Evolutionary conservation across 1,139 yeast genomes (phyloP).

Genomic region (Scheffersomyces insectosa): DNA sequence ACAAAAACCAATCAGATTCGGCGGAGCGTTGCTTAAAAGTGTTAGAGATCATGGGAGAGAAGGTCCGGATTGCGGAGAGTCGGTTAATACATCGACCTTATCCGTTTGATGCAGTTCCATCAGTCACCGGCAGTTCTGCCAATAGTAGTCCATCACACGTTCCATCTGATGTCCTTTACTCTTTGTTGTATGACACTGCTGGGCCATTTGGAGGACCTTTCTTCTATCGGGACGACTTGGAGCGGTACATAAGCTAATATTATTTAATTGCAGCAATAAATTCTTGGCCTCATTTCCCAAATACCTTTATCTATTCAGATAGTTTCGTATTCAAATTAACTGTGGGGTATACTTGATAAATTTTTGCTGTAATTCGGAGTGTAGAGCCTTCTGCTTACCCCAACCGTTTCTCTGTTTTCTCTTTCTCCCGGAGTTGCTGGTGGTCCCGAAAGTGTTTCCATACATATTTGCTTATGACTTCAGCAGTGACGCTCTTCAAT

Average conservation of each 20-base stretch:
- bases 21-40: slow-evolving; percentile 12
- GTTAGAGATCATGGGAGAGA: slow-evolving; percentile 11
- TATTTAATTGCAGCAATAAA: neutral
- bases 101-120: neutral
- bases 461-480: no score
- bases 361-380: no score
- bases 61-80: neutral
- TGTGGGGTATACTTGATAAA: no score
- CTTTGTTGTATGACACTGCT: slow-evolving; percentile 11
- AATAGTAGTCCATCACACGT: slow-evolving; percentile 3
- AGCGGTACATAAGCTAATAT: neutral
- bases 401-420: no score
- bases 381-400: no score
- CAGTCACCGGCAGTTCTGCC: neutral
- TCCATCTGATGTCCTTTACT: slow-evolving; percentile 12
- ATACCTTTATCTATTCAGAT: no score
- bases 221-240: slow-evolving; percentile 1
- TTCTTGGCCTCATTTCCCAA: no score
- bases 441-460: no score
- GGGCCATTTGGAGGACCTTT: slow-evolving; percentile 14
- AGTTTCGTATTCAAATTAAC: no score
- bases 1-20: slow-evolving; percentile 11
- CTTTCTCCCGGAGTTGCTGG: no score
- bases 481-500: no score
- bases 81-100: neutral